Evolutionary conservation across 768 basidiomycete species (phyloP).

Genomic region (Mycena kentingensis): DNA sequence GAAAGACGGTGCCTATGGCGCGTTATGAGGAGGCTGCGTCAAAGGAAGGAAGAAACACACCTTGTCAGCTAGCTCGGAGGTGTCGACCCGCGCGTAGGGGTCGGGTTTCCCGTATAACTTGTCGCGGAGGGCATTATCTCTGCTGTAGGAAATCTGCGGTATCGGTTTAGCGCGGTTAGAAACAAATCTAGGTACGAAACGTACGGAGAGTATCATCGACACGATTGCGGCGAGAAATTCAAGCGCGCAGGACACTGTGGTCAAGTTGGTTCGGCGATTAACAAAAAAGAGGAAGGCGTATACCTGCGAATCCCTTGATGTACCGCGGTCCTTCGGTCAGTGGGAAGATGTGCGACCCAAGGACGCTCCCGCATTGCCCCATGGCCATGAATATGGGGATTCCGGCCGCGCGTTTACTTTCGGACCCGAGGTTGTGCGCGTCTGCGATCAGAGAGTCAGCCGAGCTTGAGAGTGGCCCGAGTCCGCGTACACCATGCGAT

Average conservation of each 20-base stretch:
- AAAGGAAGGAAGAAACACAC: slow-evolving; percentile 33
- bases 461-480: neutral
- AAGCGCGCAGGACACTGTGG: slow-evolving; percentile 52
- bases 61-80: slow-evolving; percentile 65
- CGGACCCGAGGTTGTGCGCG: slow-evolving; percentile 76
- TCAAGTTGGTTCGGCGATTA: neutral
- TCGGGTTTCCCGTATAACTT: slow-evolving; percentile 51
- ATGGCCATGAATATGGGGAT: slow-evolving; percentile 81
- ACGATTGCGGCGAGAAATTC: slow-evolving; percentile 59
- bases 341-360: slow-evolving; percentile 78
- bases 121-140: slow-evolving; percentile 61
- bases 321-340: slow-evolving; percentile 63
- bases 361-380: slow-evolving; percentile 73
- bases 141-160: slow-evolving; percentile 59
- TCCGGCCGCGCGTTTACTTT: slow-evolving; percentile 74
- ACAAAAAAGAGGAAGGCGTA: slow-evolving; percentile 33
- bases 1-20: slow-evolving; percentile 33
- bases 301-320: no score
- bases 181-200: slow-evolving; percentile 17
- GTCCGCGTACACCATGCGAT: slow-evolving; percentile 72
- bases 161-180: neutral
- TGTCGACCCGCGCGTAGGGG: slow-evolving; percentile 55
- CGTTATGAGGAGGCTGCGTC: slow-evolving; percentile 15
- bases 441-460: slow-evolving; percentile 36
- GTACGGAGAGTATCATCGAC: slow-evolving; percentile 52